phyloP scores from a whole-genome alignment of 805 yeast species.

The Candida lessepsii region DNA sequence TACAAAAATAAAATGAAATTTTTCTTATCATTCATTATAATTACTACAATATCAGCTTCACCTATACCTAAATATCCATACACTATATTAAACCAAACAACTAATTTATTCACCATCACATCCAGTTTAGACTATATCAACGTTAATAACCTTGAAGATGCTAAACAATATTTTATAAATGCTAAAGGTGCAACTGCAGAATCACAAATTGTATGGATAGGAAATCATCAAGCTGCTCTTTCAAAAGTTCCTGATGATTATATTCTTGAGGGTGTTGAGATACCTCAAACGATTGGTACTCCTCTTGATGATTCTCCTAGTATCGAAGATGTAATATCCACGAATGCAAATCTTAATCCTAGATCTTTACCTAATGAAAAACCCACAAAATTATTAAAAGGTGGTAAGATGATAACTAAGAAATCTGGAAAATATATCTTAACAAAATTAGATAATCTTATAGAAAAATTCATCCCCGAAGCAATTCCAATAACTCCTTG shows the following conservation, averaged over 20 bases:
- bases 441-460: constrained; percentile 9
- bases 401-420: background rate
- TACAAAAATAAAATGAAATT: too few species aligned
- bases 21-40: too few species aligned
- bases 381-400: background rate
- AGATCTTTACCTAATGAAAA: background rate
- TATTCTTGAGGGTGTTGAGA: background rate
- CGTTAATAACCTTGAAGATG: background rate
- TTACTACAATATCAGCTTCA: too few species aligned
- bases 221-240: background rate
- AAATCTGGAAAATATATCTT: constrained; percentile 8
- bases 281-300: too few species aligned
- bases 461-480: constrained; percentile 9
- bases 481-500: constrained; percentile 18
- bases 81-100: background rate
- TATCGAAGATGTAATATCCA: background rate
- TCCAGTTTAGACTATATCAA: background rate
- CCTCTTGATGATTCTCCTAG: constrained; percentile 5
- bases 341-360: too few species aligned
- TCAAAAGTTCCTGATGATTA: constrained; percentile 6
- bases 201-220: background rate
- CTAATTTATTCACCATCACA: background rate
- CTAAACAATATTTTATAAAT: background rate
- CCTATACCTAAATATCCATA: background rate
- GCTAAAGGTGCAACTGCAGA: constrained; percentile 3